phyloP scores from a whole-genome alignment of 495 filamentous ascomycete species.

The Daldinia grandis region DNA sequence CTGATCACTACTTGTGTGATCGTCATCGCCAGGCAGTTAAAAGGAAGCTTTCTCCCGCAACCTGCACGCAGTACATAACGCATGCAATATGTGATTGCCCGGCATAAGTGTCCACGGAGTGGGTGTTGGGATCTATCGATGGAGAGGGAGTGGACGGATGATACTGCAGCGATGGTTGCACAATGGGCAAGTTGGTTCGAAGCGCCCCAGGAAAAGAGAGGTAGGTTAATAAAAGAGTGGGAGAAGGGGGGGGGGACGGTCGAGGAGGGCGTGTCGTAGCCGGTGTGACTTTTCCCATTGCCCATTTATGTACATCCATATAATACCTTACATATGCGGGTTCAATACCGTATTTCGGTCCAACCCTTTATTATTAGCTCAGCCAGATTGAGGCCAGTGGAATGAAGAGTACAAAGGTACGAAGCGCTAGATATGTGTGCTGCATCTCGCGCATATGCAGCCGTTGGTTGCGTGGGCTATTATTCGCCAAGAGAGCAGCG shows the following conservation, averaged over 20 bases:
- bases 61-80: slow-evolving; percentile 38
- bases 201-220: slow-evolving; percentile 37
- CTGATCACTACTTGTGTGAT: slow-evolving; percentile 39
- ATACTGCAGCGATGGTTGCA: slow-evolving; percentile 28
- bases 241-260: slow-evolving; percentile 16
- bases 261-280: slow-evolving; percentile 29
- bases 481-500: slow-evolving; percentile 39
- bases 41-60: slow-evolving; percentile 41
- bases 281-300: slow-evolving; percentile 40
- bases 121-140: slow-evolving; percentile 32
- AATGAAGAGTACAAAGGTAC: slow-evolving; percentile 35
- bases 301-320: slow-evolving; percentile 18
- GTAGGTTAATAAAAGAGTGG: slow-evolving; percentile 33
- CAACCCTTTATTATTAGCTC: slow-evolving; percentile 32
- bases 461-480: slow-evolving; percentile 42
- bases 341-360: slow-evolving; percentile 36
- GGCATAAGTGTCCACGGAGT: slow-evolving; percentile 36
- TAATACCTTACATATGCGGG: slow-evolving; percentile 15
- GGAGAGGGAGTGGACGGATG: slow-evolving; percentile 31
- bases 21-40: slow-evolving; percentile 38
- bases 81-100: slow-evolving; percentile 44
- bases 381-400: slow-evolving; percentile 13
- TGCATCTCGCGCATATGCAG: slow-evolving; percentile 53
- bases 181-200: slow-evolving; percentile 36
- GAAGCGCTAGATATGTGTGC: slow-evolving; percentile 43